These are phyloP conservation scores for Hyphopichia buzzinii DNA, from an alignment of 1,139 yeast species.

Conservation along the genomic window DNA sequence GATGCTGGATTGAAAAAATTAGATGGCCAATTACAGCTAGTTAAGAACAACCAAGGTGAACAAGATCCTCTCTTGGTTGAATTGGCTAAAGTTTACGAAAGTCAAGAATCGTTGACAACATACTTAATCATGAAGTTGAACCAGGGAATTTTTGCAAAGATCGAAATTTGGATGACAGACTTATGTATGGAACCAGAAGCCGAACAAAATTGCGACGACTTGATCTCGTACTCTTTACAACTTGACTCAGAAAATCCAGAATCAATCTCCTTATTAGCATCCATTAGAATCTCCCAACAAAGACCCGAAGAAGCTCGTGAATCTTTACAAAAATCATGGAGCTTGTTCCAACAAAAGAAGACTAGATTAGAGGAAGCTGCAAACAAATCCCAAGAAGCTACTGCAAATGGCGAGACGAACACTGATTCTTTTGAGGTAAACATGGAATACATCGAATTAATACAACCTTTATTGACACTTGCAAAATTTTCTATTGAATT, in stretches of 20 bases:
- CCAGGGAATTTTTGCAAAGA: slow-evolving; percentile 78
- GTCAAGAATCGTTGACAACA: slow-evolving; percentile 23
- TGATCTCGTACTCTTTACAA: slow-evolving; percentile 63
- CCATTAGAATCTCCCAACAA: slow-evolving; percentile 89
- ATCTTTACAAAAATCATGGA: slow-evolving; percentile 75
- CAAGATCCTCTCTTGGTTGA: slow-evolving; percentile 26
- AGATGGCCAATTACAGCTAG: slow-evolving; percentile 35
- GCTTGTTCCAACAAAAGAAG: slow-evolving; percentile 54
- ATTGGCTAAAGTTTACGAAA: slow-evolving; percentile 25
- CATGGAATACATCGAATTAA: slow-evolving; percentile 58
- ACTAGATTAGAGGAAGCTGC: slow-evolving; percentile 47
- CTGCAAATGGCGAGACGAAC: slow-evolving; percentile 10
- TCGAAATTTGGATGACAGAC: slow-evolving; percentile 99
- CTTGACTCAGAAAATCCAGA: slow-evolving; percentile 69
- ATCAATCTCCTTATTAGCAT: slow-evolving; percentile 77
- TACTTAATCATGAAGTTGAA: slow-evolving; percentile 56
- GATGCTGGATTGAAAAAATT: slow-evolving; percentile 61
- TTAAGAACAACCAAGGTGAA: slow-evolving; percentile 21
- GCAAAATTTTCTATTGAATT: slow-evolving; percentile 76
- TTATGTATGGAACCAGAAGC: slow-evolving; percentile 93
- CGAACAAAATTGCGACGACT: slow-evolving; percentile 71
- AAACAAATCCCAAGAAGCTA: slow-evolving; percentile 15
- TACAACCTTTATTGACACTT: slow-evolving; percentile 68
- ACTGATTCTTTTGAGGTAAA: slow-evolving; percentile 37
- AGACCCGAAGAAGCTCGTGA: slow-evolving; percentile 66